A percentile compares a stretch with the other conserved stretches of the same genome.
Evolutionary conservation across 805 yeast genomes (phyloP).

Genomic region (Ogataea naganishii): DNA sequence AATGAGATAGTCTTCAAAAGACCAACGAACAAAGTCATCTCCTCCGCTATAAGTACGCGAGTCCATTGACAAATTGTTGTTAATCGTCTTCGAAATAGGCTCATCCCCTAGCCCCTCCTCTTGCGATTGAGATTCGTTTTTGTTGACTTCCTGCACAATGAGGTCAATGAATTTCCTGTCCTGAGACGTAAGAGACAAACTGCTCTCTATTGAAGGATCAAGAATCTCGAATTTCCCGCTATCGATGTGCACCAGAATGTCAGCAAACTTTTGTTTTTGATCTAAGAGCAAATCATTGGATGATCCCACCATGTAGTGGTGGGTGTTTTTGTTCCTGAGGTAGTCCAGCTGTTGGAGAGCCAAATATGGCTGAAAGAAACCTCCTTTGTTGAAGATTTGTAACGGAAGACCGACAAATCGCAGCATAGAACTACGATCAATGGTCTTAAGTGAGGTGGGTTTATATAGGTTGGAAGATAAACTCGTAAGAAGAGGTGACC

Average conservation of each 20-base stretch:
- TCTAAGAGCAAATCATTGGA: slow-evolving; percentile 76
- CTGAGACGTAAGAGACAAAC: slow-evolving; percentile 39
- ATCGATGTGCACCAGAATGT: slow-evolving; percentile 43
- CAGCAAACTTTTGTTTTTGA: slow-evolving; percentile 54
- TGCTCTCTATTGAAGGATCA: slow-evolving; percentile 31
- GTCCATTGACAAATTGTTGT: slow-evolving; percentile 30
- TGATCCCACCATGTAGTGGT: slow-evolving; percentile 72
- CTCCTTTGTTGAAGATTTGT: slow-evolving; percentile 76
- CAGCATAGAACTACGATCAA: slow-evolving; percentile 69
- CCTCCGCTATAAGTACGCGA: slow-evolving; percentile 45
- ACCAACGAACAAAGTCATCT: slow-evolving; percentile 82
- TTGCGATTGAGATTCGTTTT: slow-evolving; percentile 25
- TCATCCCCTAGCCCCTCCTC: neutral
- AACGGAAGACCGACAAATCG: slow-evolving; percentile 83
- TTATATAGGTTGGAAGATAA: slow-evolving; percentile 42
- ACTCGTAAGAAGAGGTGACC: slow-evolving; percentile 60
- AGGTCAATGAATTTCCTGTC: slow-evolving; percentile 73
- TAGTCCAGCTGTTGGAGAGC: slow-evolving; percentile 87
- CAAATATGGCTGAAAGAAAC: slow-evolving; percentile 87
- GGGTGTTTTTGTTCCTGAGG: slow-evolving; percentile 44
- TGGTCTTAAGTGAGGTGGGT: slow-evolving; percentile 63
- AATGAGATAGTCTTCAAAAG: slow-evolving; percentile 83
- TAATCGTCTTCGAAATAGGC: slow-evolving; percentile 15
- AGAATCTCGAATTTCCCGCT: slow-evolving; percentile 36
- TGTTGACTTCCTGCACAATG: slow-evolving; percentile 40